phyloP scores from a whole-genome alignment of 2,329 filamentous ascomycete genomes.

The Penicillium brevicompactum region DNA sequence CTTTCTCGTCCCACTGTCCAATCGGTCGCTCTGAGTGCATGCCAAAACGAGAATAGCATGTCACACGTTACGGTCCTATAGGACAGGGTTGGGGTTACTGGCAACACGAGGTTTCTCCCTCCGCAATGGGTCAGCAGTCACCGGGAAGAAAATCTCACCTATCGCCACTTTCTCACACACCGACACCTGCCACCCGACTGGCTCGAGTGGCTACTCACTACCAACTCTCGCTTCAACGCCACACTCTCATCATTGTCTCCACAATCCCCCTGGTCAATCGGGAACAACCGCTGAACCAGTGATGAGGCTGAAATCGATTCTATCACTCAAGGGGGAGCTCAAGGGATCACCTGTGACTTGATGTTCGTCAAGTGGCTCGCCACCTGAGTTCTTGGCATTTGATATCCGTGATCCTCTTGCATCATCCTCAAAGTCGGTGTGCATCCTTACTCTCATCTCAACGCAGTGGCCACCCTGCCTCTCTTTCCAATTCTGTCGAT shows the following conservation, averaged over 20 bases:
- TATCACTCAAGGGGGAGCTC: conserved; percentile 19
- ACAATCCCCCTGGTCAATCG: conserved; percentile 12
- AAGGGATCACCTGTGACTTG: conserved; percentile 27
- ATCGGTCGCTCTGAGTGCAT: conserved; percentile 1
- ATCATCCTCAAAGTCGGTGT: conserved; percentile 16
- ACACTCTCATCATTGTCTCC: conserved; percentile 14
- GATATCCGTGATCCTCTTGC: conserved; percentile 7
- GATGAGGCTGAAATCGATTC: conserved; percentile 10
- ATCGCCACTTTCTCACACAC: conserved; percentile 16
- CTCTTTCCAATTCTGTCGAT: conserved; percentile 19
- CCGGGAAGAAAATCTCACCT: conserved; percentile 4
- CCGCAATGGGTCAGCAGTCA: conserved; percentile 1
- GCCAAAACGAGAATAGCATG: conserved; percentile 4
- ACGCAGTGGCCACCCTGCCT: conserved; percentile 9
- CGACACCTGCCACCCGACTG: conserved; percentile 22
- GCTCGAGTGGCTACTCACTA: conserved; percentile 19
- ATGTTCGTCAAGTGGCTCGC: conserved; percentile 25
- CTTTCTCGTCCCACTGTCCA: conserved; percentile 3
- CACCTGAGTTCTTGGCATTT: conserved; percentile 27
- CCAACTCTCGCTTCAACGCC: conserved; percentile 7
- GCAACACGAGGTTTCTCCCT: not conserved
- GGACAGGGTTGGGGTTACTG: conserved; percentile 1
- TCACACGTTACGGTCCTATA: conserved; percentile 6
- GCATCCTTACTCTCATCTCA: conserved; percentile 10
- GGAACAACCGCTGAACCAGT: conserved; percentile 7